phyloP scores from a whole-genome alignment of 331 rosid species.

The Malus hybrid region DNA sequence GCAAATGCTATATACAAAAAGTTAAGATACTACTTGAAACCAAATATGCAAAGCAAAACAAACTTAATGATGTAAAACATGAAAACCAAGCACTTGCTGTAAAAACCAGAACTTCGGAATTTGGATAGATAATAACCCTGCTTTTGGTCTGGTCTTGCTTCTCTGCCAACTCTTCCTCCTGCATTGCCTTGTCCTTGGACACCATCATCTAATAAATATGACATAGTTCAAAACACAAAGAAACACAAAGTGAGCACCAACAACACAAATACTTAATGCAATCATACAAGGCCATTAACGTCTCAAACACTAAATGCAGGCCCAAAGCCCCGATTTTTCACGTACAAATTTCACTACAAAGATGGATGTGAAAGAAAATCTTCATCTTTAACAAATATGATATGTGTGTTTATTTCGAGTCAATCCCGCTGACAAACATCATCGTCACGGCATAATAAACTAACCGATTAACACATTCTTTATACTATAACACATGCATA shows the following conservation, averaged over 20 bases:
- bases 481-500: not conserved
- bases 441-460: not conserved
- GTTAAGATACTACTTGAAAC: not conserved
- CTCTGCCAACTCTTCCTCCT: too few species aligned
- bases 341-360: not conserved
- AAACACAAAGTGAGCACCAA: conserved; percentile 12
- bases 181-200: too few species aligned
- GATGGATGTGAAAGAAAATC: too few species aligned
- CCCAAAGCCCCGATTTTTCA: not conserved
- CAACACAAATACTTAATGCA: not conserved
- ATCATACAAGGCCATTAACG: not conserved
- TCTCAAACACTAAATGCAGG: not conserved
- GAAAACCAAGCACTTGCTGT: not conserved
- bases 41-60: not conserved
- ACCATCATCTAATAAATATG: too few species aligned
- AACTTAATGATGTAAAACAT: not conserved
- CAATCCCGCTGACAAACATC: not conserved
- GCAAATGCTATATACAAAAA: not conserved
- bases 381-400: not conserved
- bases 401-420: not conserved
- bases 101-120: not conserved
- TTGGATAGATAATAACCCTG: conserved; percentile 53
- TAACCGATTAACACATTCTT: not conserved
- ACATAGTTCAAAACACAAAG: not conserved
- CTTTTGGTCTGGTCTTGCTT: conserved; percentile 45